These are phyloP conservation scores for Seiridium cupressi DNA, from an alignment of 2,329 filamentous ascomycete species.

Conservation along the genomic window DNA sequence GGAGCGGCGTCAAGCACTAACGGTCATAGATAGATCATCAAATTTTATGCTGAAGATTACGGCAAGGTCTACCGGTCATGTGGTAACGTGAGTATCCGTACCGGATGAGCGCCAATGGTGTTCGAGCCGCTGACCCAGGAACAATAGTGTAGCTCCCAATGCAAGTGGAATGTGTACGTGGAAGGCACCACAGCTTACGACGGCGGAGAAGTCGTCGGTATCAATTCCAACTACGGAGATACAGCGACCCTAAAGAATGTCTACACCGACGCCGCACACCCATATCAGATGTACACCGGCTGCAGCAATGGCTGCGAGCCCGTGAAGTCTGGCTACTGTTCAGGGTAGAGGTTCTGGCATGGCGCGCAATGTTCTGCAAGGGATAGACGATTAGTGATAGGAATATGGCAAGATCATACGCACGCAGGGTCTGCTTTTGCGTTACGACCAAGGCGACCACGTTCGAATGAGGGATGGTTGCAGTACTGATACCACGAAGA, in stretches of 20 bases:
- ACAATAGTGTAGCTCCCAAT: conserved; percentile 19
- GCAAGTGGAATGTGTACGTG: conserved; percentile 42
- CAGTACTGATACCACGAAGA: no score
- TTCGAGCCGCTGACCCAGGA: neutral
- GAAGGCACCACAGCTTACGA: conserved; percentile 36
- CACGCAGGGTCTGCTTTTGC: no score
- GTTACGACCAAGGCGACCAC: no score
- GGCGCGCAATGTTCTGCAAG: no score
- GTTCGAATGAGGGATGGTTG: no score
- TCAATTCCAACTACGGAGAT: conserved; percentile 37
- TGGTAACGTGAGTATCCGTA: conserved; percentile 34
- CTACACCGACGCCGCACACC: conserved; percentile 20
- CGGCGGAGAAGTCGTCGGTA: conserved; percentile 39
- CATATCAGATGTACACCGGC: conserved; percentile 22
- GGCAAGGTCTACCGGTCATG: conserved; percentile 49
- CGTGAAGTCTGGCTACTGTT: neutral
- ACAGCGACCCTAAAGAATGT: conserved; percentile 28
- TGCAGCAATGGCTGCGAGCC: conserved; percentile 12
- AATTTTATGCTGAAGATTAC: conserved; percentile 42
- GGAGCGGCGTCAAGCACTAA: neutral
- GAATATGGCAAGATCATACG: no score
- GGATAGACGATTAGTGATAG: no score
- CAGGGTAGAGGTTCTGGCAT: neutral
- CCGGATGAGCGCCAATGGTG: neutral
- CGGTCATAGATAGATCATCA: conserved; percentile 22